Evolutionary conservation across 768 basidiomycete species (phyloP), one percentile per base, ranked within the genome.

Genomic region (Exidia glandulosa): DNA sequence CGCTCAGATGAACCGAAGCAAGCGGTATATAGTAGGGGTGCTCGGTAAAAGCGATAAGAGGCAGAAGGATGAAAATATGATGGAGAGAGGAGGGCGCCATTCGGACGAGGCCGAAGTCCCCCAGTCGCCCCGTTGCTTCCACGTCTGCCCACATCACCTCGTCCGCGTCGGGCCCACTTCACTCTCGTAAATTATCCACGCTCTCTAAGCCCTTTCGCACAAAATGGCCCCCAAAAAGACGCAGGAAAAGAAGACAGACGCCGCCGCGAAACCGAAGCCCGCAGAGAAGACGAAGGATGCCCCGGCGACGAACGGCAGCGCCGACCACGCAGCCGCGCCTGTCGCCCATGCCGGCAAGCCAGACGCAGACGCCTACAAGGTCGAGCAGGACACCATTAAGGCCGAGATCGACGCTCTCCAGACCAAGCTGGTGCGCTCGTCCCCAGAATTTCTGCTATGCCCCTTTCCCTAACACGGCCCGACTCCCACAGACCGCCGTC

Each of bases 341-440:
- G 84, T 7, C 50, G 50, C 7, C 25, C 25, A 14, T 29, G 50
- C 50, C 50, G 14, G 81, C 48, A 89, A 78, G 70, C 94, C 94
- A 32, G 94, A 96, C 80, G 93, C 92, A 74, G 79, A 79, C 55
- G 75, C 73, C n/a, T 88, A 88, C 70, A 90, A 96, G 58, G 80
- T 78, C 9, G 93, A 97, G 74, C 91, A 94, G 73, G 85, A 88
- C 58, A 82, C 73, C 67, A 75, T 94, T 64, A 92, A 88, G 73
- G 74, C 78, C 29, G 88, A 94, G 68, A 94, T 97, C 66, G 94
- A 94, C 61, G 78, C 74, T 54, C 72, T 93, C 56, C 91, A 96
- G 72, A 73, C 72, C 25, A 87, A 90, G 72, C 73, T 94, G 62
- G 95, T 92, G 66, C 69, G 91, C 81, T n/a, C 52, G 52, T 34